Conservation (phyloP, 2,329 filamentous ascomycete species). For the Colletotrichum sp. region DNA sequence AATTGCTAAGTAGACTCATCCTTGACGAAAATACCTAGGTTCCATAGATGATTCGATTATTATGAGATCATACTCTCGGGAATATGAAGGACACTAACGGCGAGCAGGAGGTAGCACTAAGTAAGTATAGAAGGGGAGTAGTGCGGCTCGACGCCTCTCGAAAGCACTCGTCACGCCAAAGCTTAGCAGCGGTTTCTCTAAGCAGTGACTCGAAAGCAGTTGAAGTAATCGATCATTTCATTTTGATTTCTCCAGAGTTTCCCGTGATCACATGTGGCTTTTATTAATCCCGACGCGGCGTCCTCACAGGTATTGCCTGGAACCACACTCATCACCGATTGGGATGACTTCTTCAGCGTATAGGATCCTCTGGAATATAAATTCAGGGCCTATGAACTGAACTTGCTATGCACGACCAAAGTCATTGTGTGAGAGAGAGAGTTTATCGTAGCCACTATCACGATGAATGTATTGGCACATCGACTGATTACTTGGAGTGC, state of each 20-base stretch:
- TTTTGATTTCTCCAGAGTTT: neutral
- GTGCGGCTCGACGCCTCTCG: neutral
- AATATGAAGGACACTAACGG: neutral
- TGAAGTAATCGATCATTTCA: too few species aligned
- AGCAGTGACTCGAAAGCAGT: neutral
- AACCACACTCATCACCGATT: neutral
- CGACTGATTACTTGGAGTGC: neutral
- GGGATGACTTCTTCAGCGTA: neutral
- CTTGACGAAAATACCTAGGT: neutral
- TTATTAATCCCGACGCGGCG: neutral
- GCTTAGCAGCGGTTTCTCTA: neutral
- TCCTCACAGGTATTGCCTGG: neutral
- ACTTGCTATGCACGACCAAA: neutral
- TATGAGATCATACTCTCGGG: neutral
- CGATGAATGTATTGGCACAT: neutral
- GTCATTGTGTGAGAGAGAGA: neutral
- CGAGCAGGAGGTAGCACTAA: neutral
- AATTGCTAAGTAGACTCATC: neutral
- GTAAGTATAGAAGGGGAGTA: neutral
- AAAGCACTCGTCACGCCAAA: neutral
- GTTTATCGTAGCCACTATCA: neutral
- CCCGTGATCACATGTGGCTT: neutral
- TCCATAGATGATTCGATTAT: neutral
- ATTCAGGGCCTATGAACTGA: accelerated
- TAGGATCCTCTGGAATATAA: too few species aligned